Evolutionary conservation across 176 grass and related monocot species (phyloP).

Genomic region (Calamus simplicifolius): DNA sequence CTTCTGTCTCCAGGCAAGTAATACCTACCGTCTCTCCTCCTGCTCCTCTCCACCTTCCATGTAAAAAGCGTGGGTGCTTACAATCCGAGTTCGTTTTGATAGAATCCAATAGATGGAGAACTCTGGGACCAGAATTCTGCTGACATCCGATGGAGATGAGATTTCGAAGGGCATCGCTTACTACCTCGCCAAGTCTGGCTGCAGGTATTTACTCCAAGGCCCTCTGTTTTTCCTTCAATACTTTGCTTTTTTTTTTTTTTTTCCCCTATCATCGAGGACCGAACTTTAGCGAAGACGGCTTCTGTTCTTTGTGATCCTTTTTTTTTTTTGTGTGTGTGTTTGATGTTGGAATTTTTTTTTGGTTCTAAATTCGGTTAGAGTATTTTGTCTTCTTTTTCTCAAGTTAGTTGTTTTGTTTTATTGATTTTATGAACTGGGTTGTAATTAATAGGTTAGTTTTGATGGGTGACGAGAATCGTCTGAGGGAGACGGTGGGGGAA

Average conservation of each 20-base stretch:
- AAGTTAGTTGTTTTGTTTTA: not conserved
- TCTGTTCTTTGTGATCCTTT: too few relatives aligned
- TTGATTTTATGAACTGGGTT: not conserved
- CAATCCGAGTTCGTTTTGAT: too few relatives aligned
- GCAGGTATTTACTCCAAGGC: constrained; percentile 31
- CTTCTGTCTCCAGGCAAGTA: too few relatives aligned
- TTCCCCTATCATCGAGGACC: too few relatives aligned
- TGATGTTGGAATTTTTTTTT: not conserved
- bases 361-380: not conserved
- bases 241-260: not conserved
- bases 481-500: constrained; percentile 29
- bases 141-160: constrained; percentile 56
- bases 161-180: constrained; percentile 62
- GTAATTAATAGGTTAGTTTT: constrained; percentile 46
- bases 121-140: constrained; percentile 46
- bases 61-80: too few relatives aligned
- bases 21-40: too few relatives aligned
- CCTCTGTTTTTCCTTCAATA: not conserved
- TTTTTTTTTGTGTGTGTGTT: too few relatives aligned
- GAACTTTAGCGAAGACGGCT: too few relatives aligned
- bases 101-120: constrained; percentile 28
- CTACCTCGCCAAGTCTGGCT: constrained; percentile 53
- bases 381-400: too few relatives aligned
- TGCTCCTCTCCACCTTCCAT: too few relatives aligned
- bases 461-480: constrained; percentile 44